phyloP scores from a whole-genome alignment of 164 flowering plant species.

The Vitis rotundifolia region DNA sequence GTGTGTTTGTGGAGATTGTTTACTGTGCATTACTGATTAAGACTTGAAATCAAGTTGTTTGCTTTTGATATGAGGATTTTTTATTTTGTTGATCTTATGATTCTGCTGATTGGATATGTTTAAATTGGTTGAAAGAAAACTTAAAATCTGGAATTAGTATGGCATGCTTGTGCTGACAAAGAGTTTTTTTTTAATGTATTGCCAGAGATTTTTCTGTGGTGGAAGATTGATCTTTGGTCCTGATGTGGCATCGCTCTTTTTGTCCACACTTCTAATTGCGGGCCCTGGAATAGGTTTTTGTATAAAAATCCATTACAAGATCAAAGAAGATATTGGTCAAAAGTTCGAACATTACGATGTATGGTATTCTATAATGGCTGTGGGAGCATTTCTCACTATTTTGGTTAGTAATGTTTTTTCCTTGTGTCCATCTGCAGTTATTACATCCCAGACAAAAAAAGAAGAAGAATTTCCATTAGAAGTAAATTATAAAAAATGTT shows the following conservation, averaged over 20 bases:
- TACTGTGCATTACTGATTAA: not conserved
- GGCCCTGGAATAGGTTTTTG: slow-evolving; percentile 78
- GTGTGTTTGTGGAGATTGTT: not conserved
- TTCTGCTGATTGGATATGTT: not conserved
- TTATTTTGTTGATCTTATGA: not conserved
- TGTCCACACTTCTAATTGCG: slow-evolving; percentile 63
- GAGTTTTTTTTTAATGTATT: slow-evolving; percentile 12
- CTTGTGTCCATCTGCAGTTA: not conserved
- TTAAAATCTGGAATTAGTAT: not conserved
- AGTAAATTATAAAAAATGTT: not conserved
- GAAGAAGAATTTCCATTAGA: no score
- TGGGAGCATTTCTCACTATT: slow-evolving; percentile 48
- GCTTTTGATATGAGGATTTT: not conserved
- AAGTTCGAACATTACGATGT: no score
- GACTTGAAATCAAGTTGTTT: not conserved
- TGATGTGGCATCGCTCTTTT: slow-evolving; percentile 69
- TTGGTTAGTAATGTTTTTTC: slow-evolving; percentile 47
- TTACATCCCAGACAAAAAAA: no score
- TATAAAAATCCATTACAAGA: slow-evolving; percentile 35
- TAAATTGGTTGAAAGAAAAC: not conserved
- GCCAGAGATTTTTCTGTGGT: slow-evolving; percentile 80
- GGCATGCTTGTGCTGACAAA: slow-evolving; percentile 2
- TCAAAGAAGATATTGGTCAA: slow-evolving; percentile 16
- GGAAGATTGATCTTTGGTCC: slow-evolving; percentile 93
- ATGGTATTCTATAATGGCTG: slow-evolving; percentile 40